Evolutionary conservation across 495 filamentous ascomycete species (phyloP).

Genomic region (Podospora appendiculata): DNA sequence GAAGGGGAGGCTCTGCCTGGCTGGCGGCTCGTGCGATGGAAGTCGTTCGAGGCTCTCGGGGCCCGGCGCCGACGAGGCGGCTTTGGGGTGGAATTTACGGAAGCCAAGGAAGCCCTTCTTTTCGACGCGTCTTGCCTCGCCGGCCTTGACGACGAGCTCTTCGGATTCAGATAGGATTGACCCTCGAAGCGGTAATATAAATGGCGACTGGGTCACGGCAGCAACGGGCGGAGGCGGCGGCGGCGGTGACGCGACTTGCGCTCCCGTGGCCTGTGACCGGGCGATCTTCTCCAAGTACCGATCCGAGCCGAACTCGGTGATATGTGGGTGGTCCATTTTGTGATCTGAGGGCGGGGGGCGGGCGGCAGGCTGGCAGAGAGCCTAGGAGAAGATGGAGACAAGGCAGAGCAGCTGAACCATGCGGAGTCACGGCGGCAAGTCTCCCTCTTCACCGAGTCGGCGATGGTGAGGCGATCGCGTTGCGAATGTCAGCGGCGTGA

Average conservation of each 20-base stretch:
- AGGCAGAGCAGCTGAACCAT: too few species aligned
- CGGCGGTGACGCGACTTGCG: slow-evolving; percentile 18
- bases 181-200: slow-evolving; percentile 34
- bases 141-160: slow-evolving; percentile 8
- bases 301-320: slow-evolving; percentile 51
- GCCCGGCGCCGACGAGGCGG: not conserved
- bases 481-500: slow-evolving; percentile 23
- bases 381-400: too few species aligned
- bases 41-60: slow-evolving; percentile 9
- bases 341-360: slow-evolving; percentile 9
- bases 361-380: slow-evolving; percentile 10
- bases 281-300: slow-evolving; percentile 46
- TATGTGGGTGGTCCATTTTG: slow-evolving; percentile 45
- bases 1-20: slow-evolving; percentile 26
- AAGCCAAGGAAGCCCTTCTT: slow-evolving; percentile 24
- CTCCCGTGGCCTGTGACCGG: slow-evolving; percentile 23
- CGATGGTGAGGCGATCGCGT: slow-evolving; percentile 20
- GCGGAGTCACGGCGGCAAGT: slow-evolving; percentile 1
- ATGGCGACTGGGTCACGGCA: slow-evolving; percentile 19
- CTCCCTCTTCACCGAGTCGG: slow-evolving; percentile 26
- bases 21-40: slow-evolving; percentile 11
- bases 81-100: slow-evolving; percentile 20
- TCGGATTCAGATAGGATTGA: slow-evolving; percentile 20
- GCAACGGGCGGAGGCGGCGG: slow-evolving; percentile 8
- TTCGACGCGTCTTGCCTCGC: slow-evolving; percentile 27